A percentile compares a stretch with the other conserved stretches of the same genome.
Conservation (phyloP, 371 early-diverging fungal species). For the Mucor piriformis region DNA sequence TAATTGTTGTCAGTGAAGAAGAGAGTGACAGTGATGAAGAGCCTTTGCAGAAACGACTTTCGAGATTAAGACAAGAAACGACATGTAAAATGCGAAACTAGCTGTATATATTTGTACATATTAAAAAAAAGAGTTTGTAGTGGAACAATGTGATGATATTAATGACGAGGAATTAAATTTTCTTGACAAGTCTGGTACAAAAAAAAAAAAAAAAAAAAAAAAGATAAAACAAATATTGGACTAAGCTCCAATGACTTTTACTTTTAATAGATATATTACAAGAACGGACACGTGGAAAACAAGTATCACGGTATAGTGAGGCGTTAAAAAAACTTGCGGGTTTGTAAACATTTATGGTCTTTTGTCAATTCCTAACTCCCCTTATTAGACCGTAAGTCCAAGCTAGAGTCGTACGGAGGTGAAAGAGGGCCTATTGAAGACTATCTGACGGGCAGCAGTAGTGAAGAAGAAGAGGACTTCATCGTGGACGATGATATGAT, state of each 20-base stretch:
- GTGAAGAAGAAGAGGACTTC: conserved; percentile 15
- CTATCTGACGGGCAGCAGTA: neutral
- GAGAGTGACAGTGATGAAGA: neutral
- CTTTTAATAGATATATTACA: conserved; percentile 21
- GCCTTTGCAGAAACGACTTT: neutral
- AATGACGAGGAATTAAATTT: conserved; percentile 8
- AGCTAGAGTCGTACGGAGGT: neutral
- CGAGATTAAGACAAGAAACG: neutral
- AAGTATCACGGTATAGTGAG: conserved; percentile 15
- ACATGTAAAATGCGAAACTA: neutral
- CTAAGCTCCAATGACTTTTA: conserved; percentile 4
- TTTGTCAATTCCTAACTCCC: too few relatives aligned
- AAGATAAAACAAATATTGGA: conserved; percentile 3
- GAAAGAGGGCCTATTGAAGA: conserved; percentile 22
- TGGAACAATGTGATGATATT: neutral
- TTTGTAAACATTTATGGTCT: neutral
- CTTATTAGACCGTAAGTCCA: conserved; percentile 22
- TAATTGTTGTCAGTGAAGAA: neutral
- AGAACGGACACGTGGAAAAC: conserved; percentile 21
- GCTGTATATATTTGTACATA: neutral
- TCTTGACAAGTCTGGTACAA: conserved; percentile 18
- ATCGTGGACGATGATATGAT: conserved; percentile 30
- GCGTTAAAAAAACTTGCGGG: conserved; percentile 12
- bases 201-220: neutral
- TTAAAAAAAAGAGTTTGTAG: neutral